Conservation (phyloP, 306 rosid genomes). For the Casuarina glauca region DNA sequence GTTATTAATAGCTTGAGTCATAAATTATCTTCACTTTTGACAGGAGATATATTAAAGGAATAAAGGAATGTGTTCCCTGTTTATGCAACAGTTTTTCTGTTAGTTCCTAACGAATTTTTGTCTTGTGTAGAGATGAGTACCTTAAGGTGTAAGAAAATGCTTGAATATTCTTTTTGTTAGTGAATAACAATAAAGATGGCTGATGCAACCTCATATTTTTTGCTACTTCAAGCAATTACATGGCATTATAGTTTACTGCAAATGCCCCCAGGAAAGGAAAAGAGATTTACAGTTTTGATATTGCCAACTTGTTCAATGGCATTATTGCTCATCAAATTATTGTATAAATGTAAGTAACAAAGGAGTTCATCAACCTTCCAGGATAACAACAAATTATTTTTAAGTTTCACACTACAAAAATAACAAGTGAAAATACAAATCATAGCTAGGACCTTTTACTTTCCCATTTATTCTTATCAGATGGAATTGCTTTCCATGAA, state of each 20-base stretch:
- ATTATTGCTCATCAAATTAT: neutral
- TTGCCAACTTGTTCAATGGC: neutral
- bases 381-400: neutral
- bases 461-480: constrained; percentile 31
- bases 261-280: neutral
- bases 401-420: neutral
- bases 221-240: neutral
- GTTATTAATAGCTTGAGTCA: constrained; percentile 25
- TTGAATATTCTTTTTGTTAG: neutral
- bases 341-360: neutral
- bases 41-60: neutral
- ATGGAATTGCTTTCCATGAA: constrained; percentile 22
- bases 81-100: neutral
- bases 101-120: neutral
- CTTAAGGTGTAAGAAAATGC: neutral
- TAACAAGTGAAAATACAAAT: neutral
- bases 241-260: neutral
- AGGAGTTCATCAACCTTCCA: neutral
- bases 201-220: neutral
- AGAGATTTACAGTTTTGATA: neutral
- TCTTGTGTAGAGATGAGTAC: neutral
- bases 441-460: constrained; percentile 16
- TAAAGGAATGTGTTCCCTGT: neutral
- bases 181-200: neutral
- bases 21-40: constrained; percentile 6